Evolutionary conservation across 2,329 filamentous ascomycete species (phyloP).

Genomic region (Hymenoscyphus infarciens): DNA sequence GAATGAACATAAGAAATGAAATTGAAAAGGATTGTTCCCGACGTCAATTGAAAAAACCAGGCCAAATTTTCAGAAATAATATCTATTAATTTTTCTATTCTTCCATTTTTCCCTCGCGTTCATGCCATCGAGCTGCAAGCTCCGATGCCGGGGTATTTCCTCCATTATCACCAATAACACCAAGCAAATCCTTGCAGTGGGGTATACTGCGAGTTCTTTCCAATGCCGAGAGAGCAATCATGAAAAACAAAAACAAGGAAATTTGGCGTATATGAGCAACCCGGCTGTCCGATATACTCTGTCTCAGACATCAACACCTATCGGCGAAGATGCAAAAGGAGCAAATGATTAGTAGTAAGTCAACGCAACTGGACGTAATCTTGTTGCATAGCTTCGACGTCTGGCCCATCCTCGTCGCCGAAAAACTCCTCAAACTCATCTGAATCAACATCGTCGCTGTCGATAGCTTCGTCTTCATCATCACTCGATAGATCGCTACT

Average conservation of each 20-base stretch:
- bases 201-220: not conserved
- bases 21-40: not conserved
- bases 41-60: not conserved
- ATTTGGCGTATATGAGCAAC: not conserved
- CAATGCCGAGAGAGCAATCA: slow-evolving; percentile 3
- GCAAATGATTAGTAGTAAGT: slow-evolving; percentile 12
- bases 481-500: slow-evolving; percentile 74
- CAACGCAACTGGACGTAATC: slow-evolving; percentile 55
- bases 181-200: slow-evolving; percentile 11
- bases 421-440: slow-evolving; percentile 66
- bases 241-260: slow-evolving; percentile 9
- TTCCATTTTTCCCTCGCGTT: not conserved
- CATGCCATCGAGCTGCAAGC: not conserved
- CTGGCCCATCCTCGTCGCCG: slow-evolving; percentile 50
- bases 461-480: slow-evolving; percentile 63
- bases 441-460: slow-evolving; percentile 77
- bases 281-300: not conserved
- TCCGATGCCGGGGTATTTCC: slow-evolving; percentile 19
- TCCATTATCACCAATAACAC: slow-evolving; percentile 13
- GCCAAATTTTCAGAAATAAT: not conserved
- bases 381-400: slow-evolving; percentile 52
- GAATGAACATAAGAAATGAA: not conserved
- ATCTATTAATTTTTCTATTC: slow-evolving; percentile 13
- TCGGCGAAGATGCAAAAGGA: not conserved
- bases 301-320: slow-evolving; percentile 10